Evolutionary conservation across 2,329 filamentous ascomycete species (phyloP), one percentile per base, ranked within the genome.

Genomic region (Claviceps quebecensis): DNA sequence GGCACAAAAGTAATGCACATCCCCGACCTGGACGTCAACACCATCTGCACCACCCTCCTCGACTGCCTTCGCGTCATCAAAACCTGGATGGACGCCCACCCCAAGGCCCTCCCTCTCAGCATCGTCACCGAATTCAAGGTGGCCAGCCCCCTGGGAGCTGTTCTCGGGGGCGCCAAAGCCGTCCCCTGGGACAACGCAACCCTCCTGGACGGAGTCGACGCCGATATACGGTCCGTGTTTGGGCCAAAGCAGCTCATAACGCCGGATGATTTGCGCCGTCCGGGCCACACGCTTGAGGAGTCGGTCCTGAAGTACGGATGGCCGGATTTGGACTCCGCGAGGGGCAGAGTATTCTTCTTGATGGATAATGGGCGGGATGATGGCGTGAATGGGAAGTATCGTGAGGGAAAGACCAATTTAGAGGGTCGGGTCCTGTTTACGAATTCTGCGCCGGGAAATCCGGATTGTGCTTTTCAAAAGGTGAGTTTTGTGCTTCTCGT

Each of bases 91-190:
- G 64, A 71, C 5, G 61, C 59, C 0, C 64, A 75, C 54, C 68
- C 64, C 0, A 55, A 59, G 17, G 70, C 74, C 51, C 64, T 75
- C 2, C 73, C 73, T 2, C 67, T 76, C 53, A 63, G 69, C 14
- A 67, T 76, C 57, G 72, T 75, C 61, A 65, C 75, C 4, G 73
- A 76, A 55, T 69, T 75, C 54, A 75, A 75, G 59, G 67, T 65
- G 6, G 56, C 62, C 5, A 58, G 64, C 17, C 38, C 49, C 1
- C 47, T 55, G n/a, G 47, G 56, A 22, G 56, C 52, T 5, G 48
- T 52, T n/a, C 48, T 55, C 4, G 60, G 68, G 37, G 66, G 67
- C 13, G 65, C 68, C 5, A 60, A 66, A 52, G 61, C 66, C 2
- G 66, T 69, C 22, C 65, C 66, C 37, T 75, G 72, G 73, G 69